A percentile compares a stretch with the other conserved stretches of the same genome.
phyloP scores from a whole-genome alignment of 257 asterid species.

The Solanum etuberosum region DNA sequence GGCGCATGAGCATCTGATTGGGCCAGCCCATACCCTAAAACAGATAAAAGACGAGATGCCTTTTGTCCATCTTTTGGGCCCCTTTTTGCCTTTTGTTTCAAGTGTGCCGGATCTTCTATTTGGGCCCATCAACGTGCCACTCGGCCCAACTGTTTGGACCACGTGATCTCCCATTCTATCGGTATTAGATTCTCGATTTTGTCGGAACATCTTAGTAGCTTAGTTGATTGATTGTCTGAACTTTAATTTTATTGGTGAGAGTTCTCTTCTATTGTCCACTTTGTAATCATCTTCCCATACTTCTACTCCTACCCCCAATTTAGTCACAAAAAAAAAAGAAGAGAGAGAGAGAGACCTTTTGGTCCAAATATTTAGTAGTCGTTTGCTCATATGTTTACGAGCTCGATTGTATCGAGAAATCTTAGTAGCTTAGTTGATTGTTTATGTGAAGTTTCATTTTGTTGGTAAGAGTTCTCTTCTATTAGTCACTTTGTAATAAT shows the following conservation, averaged over 20 bases:
- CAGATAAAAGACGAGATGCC: background rate
- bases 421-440: too few relatives aligned
- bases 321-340: too few relatives aligned
- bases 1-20: background rate
- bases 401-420: too few relatives aligned
- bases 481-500: too few relatives aligned
- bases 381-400: background rate
- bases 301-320: background rate
- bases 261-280: background rate
- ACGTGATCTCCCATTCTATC: background rate
- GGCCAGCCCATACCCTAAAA: background rate
- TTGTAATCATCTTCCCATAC: background rate
- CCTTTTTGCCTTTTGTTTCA: background rate
- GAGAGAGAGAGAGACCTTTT: too few relatives aligned
- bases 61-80: background rate
- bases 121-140: background rate
- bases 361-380: too few relatives aligned
- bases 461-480: background rate
- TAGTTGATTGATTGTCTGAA: fast-evolving
- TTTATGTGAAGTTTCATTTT: background rate
- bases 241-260: background rate
- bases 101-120: background rate
- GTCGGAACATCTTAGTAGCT: background rate
- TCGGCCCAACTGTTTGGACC: background rate
- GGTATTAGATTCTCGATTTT: background rate